Evolutionary conservation across 2,329 filamentous ascomycete species (phyloP).

Genomic region (Alternaria sp.): DNA sequence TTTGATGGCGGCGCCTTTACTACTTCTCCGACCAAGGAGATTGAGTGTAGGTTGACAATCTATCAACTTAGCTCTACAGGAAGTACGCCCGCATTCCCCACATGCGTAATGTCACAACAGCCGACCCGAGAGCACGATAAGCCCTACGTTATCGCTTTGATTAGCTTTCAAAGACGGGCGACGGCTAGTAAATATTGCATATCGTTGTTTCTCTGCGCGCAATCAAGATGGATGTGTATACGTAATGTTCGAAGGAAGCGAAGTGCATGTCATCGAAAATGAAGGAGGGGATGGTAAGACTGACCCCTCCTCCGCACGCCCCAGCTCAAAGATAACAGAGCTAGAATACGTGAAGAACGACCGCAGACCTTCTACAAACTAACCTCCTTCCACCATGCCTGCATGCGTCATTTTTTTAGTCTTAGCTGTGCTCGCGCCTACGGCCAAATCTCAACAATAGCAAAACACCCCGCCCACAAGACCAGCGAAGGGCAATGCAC

Average conservation of each 20-base stretch:
- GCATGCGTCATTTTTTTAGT: neutral
- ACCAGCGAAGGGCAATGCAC: neutral
- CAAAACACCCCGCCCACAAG: neutral
- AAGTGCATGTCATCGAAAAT: neutral
- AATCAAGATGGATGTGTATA: neutral
- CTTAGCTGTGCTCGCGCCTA: neutral
- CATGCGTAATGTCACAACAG: conserved; percentile 16
- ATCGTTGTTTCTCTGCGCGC: neutral
- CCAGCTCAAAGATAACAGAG: neutral
- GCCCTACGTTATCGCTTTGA: conserved; percentile 13
- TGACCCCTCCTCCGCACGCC: neutral
- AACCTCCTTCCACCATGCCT: neutral
- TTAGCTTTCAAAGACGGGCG: conserved; percentile 14
- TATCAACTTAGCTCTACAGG: conserved; percentile 4
- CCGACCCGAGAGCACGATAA: conserved; percentile 15
- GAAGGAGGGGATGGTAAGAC: neutral
- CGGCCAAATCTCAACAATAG: conserved; percentile 4
- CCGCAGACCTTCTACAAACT: neutral
- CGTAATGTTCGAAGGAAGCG: neutral
- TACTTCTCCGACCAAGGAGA: neutral
- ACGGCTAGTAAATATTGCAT: conserved; percentile 5
- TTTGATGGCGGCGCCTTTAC: neutral
- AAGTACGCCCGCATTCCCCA: conserved; percentile 10
- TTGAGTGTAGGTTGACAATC: neutral
- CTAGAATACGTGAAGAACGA: conserved; percentile 2